Conservation (phyloP, 2,329 filamentous ascomycete species). For the Sordariomycetes sp. region DNA sequence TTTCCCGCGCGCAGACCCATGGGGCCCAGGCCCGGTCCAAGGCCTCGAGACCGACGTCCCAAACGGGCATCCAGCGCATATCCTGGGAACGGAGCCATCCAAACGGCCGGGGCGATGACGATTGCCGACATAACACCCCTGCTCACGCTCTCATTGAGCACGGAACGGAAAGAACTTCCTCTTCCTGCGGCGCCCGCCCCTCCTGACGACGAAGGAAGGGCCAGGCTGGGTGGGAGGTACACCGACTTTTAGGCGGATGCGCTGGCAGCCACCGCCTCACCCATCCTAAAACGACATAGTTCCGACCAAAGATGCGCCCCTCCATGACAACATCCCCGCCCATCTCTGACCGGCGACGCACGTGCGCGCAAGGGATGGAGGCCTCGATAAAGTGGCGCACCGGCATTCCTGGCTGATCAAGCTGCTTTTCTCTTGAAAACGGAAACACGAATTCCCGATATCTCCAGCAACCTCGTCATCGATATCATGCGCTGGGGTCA, state of each 20-base stretch:
- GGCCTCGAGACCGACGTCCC: background rate
- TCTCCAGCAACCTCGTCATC: background rate
- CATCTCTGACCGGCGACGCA: no score
- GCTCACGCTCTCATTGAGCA: background rate
- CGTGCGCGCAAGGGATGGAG: no score
- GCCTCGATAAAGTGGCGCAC: no score
- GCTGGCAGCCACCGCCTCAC: background rate
- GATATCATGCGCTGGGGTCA: background rate
- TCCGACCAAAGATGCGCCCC: background rate
- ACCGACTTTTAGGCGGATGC: conserved; percentile 3
- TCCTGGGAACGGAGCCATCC: background rate
- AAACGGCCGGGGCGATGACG: background rate
- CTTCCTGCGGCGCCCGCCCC: background rate
- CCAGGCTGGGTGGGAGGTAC: background rate
- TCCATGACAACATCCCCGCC: background rate
- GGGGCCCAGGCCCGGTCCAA: background rate
- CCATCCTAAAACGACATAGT: background rate
- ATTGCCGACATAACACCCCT: background rate
- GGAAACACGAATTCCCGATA: background rate
- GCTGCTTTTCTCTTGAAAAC: background rate
- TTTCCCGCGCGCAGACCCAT: background rate
- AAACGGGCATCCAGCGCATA: background rate
- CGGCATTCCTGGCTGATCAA: no score
- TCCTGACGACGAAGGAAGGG: background rate
- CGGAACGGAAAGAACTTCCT: background rate